A percentile compares a stretch with the other conserved stretches of the same genome.
Evolutionary conservation across 2,329 filamentous ascomycete species (phyloP).

Genomic region (Diaporthe vexans): DNA sequence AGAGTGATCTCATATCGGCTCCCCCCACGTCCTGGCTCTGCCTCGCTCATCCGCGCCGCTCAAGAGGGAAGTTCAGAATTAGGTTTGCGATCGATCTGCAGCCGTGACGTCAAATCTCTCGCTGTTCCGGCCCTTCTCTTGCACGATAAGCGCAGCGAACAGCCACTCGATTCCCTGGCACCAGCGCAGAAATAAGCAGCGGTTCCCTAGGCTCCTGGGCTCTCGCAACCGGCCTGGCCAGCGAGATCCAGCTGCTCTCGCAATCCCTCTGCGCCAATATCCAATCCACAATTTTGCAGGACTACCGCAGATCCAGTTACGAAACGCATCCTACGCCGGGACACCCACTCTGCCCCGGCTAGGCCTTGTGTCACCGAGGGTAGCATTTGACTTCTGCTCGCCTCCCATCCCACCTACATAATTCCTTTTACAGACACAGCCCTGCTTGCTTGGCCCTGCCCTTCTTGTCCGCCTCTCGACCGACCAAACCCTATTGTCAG

Average conservation of each 20-base stretch:
- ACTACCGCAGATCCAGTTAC: constrained; percentile 31
- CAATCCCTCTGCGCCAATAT: constrained; percentile 12
- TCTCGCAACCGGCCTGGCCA: constrained; percentile 13
- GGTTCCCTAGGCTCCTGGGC: constrained; percentile 21
- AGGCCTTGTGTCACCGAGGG: constrained; percentile 31
- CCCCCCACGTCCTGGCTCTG: background rate
- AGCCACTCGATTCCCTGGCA: constrained; percentile 25
- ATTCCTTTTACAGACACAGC: constrained; percentile 35
- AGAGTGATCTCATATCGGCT: constrained; percentile 13
- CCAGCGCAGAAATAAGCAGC: constrained; percentile 29
- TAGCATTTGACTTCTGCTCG: constrained; percentile 34
- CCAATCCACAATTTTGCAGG: constrained; percentile 34
- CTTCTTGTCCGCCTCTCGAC: constrained; percentile 25
- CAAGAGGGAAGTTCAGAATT: constrained; percentile 23
- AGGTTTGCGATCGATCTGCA: constrained; percentile 36
- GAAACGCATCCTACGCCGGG: constrained; percentile 35
- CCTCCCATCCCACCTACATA: constrained; percentile 34
- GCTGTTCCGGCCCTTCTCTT: constrained; percentile 18
- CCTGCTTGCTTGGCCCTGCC: constrained; percentile 23
- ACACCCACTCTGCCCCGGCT: constrained; percentile 31
- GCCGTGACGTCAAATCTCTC: constrained; percentile 32
- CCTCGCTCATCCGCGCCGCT: background rate
- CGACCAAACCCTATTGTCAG: constrained; percentile 13
- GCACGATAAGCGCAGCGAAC: constrained; percentile 23
- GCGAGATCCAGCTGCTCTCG: constrained; percentile 22